Conservation (phyloP, 2,329 filamentous ascomycete genomes). For the Cladorrhinum sp. region DNA sequence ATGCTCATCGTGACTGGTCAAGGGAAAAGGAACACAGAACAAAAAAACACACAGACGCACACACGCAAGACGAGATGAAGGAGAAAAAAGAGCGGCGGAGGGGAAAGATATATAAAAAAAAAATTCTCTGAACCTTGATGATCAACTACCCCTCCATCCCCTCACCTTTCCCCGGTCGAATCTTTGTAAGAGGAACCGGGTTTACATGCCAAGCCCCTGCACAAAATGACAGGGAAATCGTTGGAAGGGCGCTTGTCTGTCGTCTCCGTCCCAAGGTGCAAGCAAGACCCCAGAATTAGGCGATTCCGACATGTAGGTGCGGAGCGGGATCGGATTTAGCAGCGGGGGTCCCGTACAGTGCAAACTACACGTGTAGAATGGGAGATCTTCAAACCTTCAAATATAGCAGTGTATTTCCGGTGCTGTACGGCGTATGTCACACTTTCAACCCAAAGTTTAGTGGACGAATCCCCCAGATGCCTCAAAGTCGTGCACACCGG, state of each 20-base stretch:
- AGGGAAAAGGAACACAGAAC: background rate
- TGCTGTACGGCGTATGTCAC: no score
- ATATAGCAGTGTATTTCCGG: no score
- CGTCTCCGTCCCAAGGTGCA: background rate
- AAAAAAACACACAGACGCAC: background rate
- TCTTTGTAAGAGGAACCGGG: background rate
- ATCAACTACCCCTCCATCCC: background rate
- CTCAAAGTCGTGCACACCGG: background rate
- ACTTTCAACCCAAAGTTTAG: background rate
- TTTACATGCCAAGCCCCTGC: background rate
- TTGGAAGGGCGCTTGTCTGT: background rate
- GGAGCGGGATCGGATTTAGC: background rate
- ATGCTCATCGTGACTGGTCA: conserved; percentile 10
- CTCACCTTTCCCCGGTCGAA: background rate
- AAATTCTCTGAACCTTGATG: background rate
- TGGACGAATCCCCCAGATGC: no score
- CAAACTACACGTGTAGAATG: no score
- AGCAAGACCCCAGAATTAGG: background rate
- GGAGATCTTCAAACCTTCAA: no score
- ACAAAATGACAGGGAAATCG: background rate
- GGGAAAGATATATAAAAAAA: background rate
- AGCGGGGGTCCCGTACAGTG: no score
- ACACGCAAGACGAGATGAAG: background rate
- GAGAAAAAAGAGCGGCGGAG: background rate
- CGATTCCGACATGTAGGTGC: background rate